Percentiles rank a stretch among this genome's conserved stretches.
phyloP scores from a whole-genome alignment of 306 rosid species.

The Medicago ruthenica region DNA sequence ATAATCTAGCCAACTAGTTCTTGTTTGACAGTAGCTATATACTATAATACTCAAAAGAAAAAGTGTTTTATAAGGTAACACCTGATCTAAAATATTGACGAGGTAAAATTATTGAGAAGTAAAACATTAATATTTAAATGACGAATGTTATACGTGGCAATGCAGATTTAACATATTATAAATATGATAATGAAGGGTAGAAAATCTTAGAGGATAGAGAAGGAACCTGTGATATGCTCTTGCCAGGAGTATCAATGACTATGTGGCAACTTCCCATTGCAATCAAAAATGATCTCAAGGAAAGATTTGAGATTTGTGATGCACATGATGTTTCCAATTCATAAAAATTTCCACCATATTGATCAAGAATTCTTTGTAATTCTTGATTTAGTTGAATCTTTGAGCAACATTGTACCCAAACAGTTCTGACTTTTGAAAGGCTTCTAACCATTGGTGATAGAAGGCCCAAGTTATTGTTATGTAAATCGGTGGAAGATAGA shows the following conservation, averaged over 20 bases:
- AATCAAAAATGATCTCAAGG: not conserved
- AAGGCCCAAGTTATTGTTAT: not conserved
- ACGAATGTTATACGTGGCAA: not conserved
- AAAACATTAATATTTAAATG: no score
- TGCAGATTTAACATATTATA: not conserved
- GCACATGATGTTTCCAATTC: not conserved
- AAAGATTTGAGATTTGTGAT: not conserved
- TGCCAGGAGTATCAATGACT: not conserved
- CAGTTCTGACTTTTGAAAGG: slow-evolving; percentile 18
- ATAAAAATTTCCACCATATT: not conserved
- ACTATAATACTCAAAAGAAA: no score
- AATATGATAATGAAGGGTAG: not conserved
- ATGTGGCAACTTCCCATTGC: not conserved
- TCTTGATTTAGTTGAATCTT: not conserved
- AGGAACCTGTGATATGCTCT: not conserved
- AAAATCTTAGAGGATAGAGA: not conserved
- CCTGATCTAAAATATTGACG: not conserved
- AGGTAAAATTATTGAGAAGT: not conserved
- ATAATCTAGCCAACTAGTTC: not conserved
- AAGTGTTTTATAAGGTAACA: no score
- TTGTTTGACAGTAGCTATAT: not conserved
- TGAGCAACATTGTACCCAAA: slow-evolving; percentile 14
- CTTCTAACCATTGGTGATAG: not conserved
- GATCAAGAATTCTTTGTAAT: not conserved
- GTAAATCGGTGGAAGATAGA: not conserved